Evolutionary conservation across 768 basidiomycete species (phyloP).

Genomic region (Suillus weaverae): DNA sequence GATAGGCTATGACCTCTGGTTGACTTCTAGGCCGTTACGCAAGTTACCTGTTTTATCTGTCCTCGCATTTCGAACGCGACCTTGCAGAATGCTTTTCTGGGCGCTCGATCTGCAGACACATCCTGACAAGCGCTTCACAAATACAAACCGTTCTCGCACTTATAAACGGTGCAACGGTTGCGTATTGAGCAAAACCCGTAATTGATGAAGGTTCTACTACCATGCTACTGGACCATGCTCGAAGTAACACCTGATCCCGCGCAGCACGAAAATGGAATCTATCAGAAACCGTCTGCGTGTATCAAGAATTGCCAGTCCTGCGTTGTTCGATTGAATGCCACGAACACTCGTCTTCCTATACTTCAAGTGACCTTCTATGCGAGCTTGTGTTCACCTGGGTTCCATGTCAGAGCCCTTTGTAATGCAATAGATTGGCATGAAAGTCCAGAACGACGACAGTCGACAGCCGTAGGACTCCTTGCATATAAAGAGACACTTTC

Average conservation of each 20-base stretch:
- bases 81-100: constrained; percentile 39
- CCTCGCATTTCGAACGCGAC: constrained; percentile 39
- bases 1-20: constrained; percentile 58
- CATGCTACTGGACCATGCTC: constrained; percentile 27
- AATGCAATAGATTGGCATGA: no score
- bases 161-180: constrained; percentile 31
- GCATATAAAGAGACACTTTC: no score
- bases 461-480: no score
- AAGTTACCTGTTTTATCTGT: constrained; percentile 20
- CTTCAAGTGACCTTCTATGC: constrained; percentile 7
- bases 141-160: constrained; percentile 34
- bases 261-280: constrained; percentile 54
- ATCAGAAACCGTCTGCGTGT: constrained; percentile 4
- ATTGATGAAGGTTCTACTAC: constrained; percentile 7
- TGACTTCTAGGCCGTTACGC: neutral
- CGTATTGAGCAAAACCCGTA: neutral
- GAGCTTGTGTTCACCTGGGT: no score
- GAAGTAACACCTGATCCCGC: constrained; percentile 66
- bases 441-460: no score
- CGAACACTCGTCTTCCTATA: constrained; percentile 12
- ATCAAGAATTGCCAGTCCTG: constrained; percentile 15
- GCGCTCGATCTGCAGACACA: constrained; percentile 8
- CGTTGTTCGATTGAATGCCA: constrained; percentile 27
- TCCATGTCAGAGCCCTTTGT: no score
- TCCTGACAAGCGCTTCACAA: constrained; percentile 11